Percentiles rank a stretch among this genome's conserved stretches.
phyloP scores from a whole-genome alignment of 129 eudicot species.

The Flaveria sonorensis region DNA sequence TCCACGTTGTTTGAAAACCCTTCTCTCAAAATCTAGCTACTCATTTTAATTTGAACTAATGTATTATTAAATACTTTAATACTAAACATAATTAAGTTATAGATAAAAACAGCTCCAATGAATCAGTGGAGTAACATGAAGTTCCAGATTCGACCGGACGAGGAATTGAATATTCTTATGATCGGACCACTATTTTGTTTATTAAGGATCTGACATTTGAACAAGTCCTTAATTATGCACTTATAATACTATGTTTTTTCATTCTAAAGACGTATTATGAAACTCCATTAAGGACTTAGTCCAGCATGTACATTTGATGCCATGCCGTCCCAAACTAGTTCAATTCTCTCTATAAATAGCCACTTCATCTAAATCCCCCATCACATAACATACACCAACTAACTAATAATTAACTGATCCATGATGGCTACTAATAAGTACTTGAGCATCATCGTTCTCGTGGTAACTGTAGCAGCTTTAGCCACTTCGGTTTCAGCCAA shows the following conservation, averaged over 20 bases:
- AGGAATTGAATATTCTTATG: slow-evolving; percentile 9
- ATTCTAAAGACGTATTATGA: neutral
- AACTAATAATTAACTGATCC: neutral
- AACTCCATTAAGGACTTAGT: neutral
- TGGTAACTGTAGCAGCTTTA: neutral
- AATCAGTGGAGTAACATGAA: neutral
- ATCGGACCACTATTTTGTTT: slow-evolving; percentile 7
- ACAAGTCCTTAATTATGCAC: neutral
- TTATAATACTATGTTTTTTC: neutral
- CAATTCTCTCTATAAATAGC: neutral
- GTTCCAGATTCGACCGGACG: slow-evolving; percentile 9
- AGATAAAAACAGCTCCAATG: too few species aligned
- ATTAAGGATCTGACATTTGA: neutral
- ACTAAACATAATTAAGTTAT: too few species aligned
- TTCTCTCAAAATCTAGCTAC: too few species aligned
- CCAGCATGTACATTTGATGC: slow-evolving; percentile 11
- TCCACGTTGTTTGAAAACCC: too few species aligned
- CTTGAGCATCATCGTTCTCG: slow-evolving; percentile 11
- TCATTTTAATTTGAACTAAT: too few species aligned
- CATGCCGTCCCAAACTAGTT: neutral
- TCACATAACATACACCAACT: neutral
- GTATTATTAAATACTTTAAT: too few species aligned
- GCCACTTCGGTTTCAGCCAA: slow-evolving; percentile 10
- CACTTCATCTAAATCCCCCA: neutral
- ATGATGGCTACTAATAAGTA: slow-evolving; percentile 19